These are phyloP conservation scores for Debaryomyces castellii DNA, from an alignment of 805 yeast genomes.

Conservation along the genomic window DNA sequence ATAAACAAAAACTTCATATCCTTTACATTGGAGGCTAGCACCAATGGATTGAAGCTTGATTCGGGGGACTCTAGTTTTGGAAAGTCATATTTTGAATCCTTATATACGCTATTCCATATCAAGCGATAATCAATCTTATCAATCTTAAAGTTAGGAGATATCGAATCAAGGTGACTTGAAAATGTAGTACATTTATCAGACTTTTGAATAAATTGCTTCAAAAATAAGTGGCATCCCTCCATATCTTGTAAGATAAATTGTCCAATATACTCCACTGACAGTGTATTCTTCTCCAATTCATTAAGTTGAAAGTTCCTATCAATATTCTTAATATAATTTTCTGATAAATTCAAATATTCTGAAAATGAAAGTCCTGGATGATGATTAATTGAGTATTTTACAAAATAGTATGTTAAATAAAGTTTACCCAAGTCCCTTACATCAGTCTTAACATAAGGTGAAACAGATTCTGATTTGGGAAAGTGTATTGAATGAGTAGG, in stretches of 20 bases:
- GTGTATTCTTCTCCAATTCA: neutral
- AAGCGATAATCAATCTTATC: slow-evolving; percentile 1
- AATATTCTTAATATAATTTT: neutral
- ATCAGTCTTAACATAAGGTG: neutral
- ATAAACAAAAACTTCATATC: neutral
- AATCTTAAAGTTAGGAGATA: slow-evolving; percentile 1
- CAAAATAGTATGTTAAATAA: slow-evolving; percentile 4
- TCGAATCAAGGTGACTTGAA: neutral
- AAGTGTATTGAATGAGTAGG: neutral
- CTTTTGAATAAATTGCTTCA: neutral
- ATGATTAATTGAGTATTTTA: slow-evolving; percentile 3
- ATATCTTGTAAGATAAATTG: slow-evolving; percentile 3
- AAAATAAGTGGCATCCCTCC: neutral
- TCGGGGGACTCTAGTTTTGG: slow-evolving; percentile 1
- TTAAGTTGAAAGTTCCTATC: neutral
- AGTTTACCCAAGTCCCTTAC: slow-evolving; percentile 6
- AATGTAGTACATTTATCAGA: neutral
- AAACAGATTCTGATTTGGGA: neutral
- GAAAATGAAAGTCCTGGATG: slow-evolving; percentile 2
- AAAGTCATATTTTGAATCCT: slow-evolving; percentile 1
- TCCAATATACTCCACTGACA: slow-evolving; percentile 1
- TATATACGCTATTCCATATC: neutral
- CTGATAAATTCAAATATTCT: slow-evolving; percentile 1
- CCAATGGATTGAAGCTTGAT: neutral
- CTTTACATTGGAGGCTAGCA: neutral